These are phyloP conservation scores for Metarhizium humberi DNA, from an alignment of 2,329 filamentous ascomycete species.

Conservation along the genomic window DNA sequence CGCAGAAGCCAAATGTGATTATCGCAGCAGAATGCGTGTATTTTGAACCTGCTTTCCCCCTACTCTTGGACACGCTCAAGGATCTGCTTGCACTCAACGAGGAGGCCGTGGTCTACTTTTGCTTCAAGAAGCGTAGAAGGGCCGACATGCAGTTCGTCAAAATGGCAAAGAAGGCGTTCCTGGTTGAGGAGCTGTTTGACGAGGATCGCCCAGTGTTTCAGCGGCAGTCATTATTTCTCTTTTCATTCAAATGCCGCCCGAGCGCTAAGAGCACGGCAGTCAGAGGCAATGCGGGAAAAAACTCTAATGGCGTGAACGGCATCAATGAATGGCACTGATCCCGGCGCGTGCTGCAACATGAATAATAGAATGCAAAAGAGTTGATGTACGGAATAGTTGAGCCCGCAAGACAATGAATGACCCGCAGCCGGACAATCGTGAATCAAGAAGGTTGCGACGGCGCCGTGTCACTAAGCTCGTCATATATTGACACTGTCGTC, in stretches of 20 bases:
- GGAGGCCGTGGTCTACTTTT: constrained; percentile 61
- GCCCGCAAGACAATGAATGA: neutral
- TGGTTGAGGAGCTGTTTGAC: constrained; percentile 52
- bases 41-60: constrained; percentile 89
- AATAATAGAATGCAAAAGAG: neutral
- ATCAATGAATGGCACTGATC: neutral
- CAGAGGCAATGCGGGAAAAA: neutral
- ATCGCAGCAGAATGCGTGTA: constrained; percentile 97
- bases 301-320: neutral
- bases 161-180: constrained; percentile 57
- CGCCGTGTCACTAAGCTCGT: neutral
- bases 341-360: too few relatives aligned
- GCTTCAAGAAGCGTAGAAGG: constrained; percentile 85
- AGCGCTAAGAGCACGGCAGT: neutral
- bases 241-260: constrained; percentile 36
- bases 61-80: constrained; percentile 69
- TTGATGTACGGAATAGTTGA: neutral
- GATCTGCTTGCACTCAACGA: constrained; percentile 68
- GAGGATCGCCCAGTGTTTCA: constrained; percentile 49
- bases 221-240: constrained; percentile 51
- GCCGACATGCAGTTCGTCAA: constrained; percentile 71
- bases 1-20: constrained; percentile 64
- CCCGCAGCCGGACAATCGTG: neutral
- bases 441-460: neutral
- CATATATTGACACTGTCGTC: neutral